Evolutionary conservation across 805 yeast genomes (phyloP).

Genomic region (Tetrapisispora pingtungensis): DNA sequence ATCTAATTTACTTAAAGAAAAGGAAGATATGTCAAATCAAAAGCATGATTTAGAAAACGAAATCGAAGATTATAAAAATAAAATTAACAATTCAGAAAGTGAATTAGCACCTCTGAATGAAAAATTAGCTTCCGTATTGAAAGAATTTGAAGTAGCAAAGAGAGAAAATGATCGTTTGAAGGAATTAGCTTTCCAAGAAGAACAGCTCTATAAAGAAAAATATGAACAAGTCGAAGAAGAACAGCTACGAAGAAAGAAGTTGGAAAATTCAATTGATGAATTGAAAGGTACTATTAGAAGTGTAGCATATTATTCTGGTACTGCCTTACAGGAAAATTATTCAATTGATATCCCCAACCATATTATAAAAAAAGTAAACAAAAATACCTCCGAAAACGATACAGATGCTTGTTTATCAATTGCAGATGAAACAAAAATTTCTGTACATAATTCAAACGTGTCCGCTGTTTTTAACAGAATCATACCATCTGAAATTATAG

Average conservation of each 20-base stretch:
- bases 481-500: conserved; percentile 13
- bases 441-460: too few species aligned
- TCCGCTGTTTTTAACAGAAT: conserved; percentile 14
- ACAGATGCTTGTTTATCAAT: background rate
- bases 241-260: conserved; percentile 31
- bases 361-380: background rate
- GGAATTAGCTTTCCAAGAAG: conserved; percentile 13
- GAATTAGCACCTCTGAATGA: conserved; percentile 14
- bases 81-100: conserved; percentile 1
- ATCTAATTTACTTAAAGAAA: conserved; percentile 10
- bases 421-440: too few species aligned
- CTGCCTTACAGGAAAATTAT: background rate
- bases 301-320: conserved; percentile 16
- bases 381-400: background rate
- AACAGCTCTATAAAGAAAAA: conserved; percentile 16
- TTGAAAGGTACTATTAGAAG: conserved; percentile 28
- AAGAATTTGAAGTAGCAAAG: conserved; percentile 13
- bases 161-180: conserved; percentile 17
- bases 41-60: conserved; percentile 6
- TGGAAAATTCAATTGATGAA: conserved; percentile 43
- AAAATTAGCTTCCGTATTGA: conserved; percentile 17
- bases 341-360: conserved; percentile 13
- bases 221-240: conserved; percentile 29
- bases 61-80: conserved; percentile 7
- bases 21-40: conserved; percentile 13